phyloP scores from a whole-genome alignment of 2,329 filamentous ascomycete species.

The Tympanopsis confertula region DNA sequence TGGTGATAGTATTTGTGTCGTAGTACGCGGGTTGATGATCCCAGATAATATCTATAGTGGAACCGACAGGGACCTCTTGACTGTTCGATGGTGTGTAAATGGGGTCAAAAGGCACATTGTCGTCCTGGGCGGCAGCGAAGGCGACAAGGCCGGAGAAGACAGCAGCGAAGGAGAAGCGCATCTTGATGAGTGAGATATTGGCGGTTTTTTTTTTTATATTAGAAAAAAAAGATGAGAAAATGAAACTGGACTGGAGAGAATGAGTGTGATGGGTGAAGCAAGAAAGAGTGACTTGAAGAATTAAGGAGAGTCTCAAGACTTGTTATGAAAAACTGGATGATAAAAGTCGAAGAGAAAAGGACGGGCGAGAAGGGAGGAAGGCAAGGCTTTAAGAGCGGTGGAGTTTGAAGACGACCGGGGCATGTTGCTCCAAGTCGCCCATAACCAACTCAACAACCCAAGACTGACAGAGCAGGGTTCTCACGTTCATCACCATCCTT shows the following conservation, averaged over 20 bases:
- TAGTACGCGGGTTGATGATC: neutral
- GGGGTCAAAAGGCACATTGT: neutral
- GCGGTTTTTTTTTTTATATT: neutral
- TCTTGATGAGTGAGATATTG: neutral
- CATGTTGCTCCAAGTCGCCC: no score
- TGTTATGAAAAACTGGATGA: no score
- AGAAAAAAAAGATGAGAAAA: neutral
- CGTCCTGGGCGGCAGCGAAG: neutral
- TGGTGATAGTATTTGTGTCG: neutral
- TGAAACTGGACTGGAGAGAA: no score
- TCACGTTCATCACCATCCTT: no score
- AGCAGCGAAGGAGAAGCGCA: neutral
- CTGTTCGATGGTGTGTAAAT: neutral
- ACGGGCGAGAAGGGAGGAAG: no score
- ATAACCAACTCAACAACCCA: no score
- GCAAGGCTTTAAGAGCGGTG: no score
- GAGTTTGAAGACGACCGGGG: no score
- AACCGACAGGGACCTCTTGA: neutral
- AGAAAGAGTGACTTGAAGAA: no score
- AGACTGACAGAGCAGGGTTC: no score
- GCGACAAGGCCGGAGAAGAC: neutral
- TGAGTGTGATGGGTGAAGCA: neutral
- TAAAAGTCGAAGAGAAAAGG: no score
- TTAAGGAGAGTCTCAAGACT: no score
- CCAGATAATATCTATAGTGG: neutral